Conservation (phyloP, 2,329 filamentous ascomycete species). For the Ascochyta rabiei region DNA sequence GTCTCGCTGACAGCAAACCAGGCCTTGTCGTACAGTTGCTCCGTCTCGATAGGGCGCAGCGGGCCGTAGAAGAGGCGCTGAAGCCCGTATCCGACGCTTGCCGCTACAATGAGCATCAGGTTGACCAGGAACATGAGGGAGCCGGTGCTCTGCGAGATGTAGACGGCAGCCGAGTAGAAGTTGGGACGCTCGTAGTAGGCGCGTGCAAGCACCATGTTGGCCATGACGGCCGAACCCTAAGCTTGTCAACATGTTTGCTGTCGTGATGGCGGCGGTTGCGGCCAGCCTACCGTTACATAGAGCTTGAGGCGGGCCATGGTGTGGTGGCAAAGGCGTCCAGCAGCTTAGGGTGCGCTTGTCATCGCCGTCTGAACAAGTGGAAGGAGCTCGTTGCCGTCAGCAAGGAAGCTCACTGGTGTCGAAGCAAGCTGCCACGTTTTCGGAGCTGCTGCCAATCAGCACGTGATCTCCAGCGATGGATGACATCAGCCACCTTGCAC, state of each 20-base stretch:
- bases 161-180: constrained; percentile 97
- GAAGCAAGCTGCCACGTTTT: constrained; percentile 20
- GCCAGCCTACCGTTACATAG: constrained; percentile 40
- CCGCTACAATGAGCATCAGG: constrained; percentile 80
- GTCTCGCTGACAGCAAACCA: constrained; percentile 99
- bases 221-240: constrained; percentile 76
- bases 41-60: constrained; percentile 90
- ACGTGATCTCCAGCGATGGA: constrained; percentile 7
- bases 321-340: constrained; percentile 13
- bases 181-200: constrained; percentile 95
- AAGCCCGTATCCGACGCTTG: constrained; percentile 81
- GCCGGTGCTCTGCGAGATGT: constrained; percentile 93
- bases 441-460: constrained; percentile 13
- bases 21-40: constrained; percentile 94
- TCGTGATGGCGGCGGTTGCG: background rate
- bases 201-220: constrained; percentile 81
- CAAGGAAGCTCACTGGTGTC: constrained; percentile 4
- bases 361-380: constrained; percentile 21
- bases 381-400: constrained; percentile 5
- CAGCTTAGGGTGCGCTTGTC: constrained; percentile 12
- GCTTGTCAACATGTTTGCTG: constrained; percentile 23
- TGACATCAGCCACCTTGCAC: constrained; percentile 10
- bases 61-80: constrained; percentile 90
- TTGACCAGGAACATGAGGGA: constrained; percentile 95
- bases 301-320: constrained; percentile 43